phyloP scores from a whole-genome alignment of 2,329 filamentous ascomycete genomes.

The Dactylellina haptotyla region DNA sequence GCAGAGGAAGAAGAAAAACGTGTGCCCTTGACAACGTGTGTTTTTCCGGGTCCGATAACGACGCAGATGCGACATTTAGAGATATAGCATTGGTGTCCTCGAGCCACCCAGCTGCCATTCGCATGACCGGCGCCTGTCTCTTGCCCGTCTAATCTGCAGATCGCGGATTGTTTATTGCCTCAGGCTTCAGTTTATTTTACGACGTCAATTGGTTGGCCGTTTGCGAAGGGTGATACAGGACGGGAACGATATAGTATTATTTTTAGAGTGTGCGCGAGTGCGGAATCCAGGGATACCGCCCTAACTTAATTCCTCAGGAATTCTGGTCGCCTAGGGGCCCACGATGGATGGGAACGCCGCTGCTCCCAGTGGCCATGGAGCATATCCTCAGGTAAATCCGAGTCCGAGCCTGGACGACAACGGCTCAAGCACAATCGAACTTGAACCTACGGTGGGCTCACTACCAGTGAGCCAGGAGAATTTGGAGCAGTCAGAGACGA shows the following conservation, averaged over 20 bases:
- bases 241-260: no score
- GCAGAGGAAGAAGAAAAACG: slow-evolving; percentile 15
- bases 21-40: slow-evolving; percentile 33
- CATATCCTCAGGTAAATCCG: slow-evolving; percentile 12
- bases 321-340: slow-evolving; percentile 24
- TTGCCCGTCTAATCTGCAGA: slow-evolving; percentile 22
- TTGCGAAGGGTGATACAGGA: not conserved
- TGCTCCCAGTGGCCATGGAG: slow-evolving; percentile 18
- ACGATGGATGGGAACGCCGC: slow-evolving; percentile 33
- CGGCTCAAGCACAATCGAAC: not conserved
- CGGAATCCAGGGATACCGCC: slow-evolving; percentile 8
- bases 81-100: slow-evolving; percentile 43
- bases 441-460: slow-evolving; percentile 56
- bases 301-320: not conserved
- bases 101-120: slow-evolving; percentile 34
- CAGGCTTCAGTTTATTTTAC: slow-evolving; percentile 6
- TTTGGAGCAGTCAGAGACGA: slow-evolving; percentile 55
- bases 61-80: slow-evolving; percentile 52
- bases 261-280: not conserved
- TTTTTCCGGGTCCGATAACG: slow-evolving; percentile 24
- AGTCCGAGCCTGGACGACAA: slow-evolving; percentile 18
- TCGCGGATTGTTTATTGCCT: slow-evolving; percentile 27
- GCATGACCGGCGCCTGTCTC: slow-evolving; percentile 41
- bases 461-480: slow-evolving; percentile 53
- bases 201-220: slow-evolving; percentile 1